phyloP scores from a whole-genome alignment of 1,139 yeast genomes.

The Taphrina populina region DNA sequence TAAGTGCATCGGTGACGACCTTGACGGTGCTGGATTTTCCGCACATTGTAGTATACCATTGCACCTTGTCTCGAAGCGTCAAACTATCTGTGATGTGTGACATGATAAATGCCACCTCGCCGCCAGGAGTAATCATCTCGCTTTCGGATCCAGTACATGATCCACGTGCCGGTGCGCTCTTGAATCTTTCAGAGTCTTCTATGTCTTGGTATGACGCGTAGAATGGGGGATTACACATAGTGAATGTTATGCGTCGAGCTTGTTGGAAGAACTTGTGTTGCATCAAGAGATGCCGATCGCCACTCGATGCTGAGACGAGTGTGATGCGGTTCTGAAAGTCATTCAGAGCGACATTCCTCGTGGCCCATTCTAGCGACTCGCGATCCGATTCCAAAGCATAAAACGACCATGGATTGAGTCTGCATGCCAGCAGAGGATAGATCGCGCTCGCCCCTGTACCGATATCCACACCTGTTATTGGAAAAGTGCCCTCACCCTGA shows the following conservation, averaged over 20 bases:
- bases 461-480: slow-evolving; percentile 38
- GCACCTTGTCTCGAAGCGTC: slow-evolving; percentile 15
- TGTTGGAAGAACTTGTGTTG: neutral
- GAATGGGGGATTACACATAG: slow-evolving; percentile 53
- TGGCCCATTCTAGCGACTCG: slow-evolving; percentile 37
- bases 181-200: slow-evolving; percentile 35
- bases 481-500: neutral
- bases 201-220: slow-evolving; percentile 46
- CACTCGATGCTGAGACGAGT: neutral
- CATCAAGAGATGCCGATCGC: slow-evolving; percentile 5
- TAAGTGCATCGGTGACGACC: slow-evolving; percentile 26
- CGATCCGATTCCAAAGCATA: slow-evolving; percentile 41
- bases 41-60: slow-evolving; percentile 41
- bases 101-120: slow-evolving; percentile 47
- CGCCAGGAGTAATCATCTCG: slow-evolving; percentile 49
- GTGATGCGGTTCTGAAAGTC: slow-evolving; percentile 36
- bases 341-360: slow-evolving; percentile 36
- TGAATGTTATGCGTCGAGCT: neutral
- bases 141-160: slow-evolving; percentile 39
- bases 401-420: slow-evolving; percentile 38
- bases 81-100: slow-evolving; percentile 46
- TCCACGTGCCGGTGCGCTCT: slow-evolving; percentile 33
- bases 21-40: slow-evolving; percentile 39
- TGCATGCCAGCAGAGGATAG: slow-evolving; percentile 40
- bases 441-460: slow-evolving; percentile 41